phyloP scores from a whole-genome alignment of 371 early-diverging fungal genomes.

The Thermomucor indicae-seudaticae region DNA sequence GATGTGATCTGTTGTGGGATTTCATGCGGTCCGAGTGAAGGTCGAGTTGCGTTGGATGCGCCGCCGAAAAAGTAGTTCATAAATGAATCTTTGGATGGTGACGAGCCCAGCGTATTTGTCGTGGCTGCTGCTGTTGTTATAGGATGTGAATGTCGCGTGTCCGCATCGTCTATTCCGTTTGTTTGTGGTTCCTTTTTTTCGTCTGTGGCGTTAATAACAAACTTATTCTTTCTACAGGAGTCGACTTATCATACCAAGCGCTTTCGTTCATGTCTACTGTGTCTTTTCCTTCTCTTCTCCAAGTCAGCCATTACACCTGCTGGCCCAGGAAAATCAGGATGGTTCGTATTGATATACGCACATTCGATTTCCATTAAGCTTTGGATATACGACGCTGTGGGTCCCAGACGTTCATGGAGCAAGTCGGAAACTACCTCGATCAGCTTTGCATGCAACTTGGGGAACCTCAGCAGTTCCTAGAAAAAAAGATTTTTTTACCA shows the following conservation, averaged over 20 bases:
- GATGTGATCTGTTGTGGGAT: background rate
- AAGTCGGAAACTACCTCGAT: constrained; percentile 77
- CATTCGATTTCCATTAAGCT: constrained; percentile 82
- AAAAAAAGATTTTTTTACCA: too few species aligned
- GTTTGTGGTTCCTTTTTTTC: background rate
- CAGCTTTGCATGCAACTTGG: constrained; percentile 72
- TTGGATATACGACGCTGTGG: constrained; percentile 73
- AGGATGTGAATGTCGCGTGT: constrained; percentile 3
- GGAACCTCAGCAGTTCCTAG: constrained; percentile 68
- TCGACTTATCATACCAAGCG: background rate
- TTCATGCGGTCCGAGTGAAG: constrained; percentile 2
- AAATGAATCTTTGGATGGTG: constrained; percentile 28
- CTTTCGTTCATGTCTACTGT: background rate
- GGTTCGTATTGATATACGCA: constrained; percentile 90
- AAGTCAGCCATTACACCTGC: constrained; percentile 66
- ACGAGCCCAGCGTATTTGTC: constrained; percentile 5
- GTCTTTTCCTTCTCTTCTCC: constrained; percentile 24
- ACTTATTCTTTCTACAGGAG: constrained; percentile 2
- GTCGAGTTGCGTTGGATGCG: constrained; percentile 11
- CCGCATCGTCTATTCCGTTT: too few species aligned
- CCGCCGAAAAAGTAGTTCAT: constrained; percentile 74
- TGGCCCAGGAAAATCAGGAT: constrained; percentile 87
- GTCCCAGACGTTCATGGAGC: constrained; percentile 71
- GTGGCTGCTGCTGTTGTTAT: background rate
- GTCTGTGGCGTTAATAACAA: background rate